phyloP scores from a whole-genome alignment of 306 rosid species.

The Canavalia gladiata region DNA sequence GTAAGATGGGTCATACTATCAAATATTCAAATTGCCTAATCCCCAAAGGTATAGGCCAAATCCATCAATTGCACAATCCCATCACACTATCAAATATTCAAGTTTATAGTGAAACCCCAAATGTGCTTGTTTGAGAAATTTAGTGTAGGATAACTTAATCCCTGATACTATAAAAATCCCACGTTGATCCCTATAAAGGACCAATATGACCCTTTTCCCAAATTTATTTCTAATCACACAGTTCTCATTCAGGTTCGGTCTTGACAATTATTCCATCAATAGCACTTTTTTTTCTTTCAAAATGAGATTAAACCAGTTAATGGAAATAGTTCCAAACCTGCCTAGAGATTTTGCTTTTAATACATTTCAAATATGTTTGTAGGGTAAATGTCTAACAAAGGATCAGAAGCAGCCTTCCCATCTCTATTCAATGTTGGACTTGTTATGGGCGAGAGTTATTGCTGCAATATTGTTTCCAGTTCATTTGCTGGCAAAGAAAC shows the following conservation, averaged over 20 bases:
- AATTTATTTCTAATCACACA: not conserved
- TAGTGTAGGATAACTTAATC: not conserved
- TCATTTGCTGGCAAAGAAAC: constrained; percentile 80
- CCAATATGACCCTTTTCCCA: not conserved
- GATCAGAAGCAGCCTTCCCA: constrained; percentile 66
- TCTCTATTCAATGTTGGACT: constrained; percentile 69
- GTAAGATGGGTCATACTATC: not conserved
- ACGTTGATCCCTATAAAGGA: not conserved
- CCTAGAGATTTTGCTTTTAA: constrained; percentile 32
- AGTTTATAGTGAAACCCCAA: not conserved
- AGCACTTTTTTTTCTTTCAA: not conserved
- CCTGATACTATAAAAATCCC: not conserved
- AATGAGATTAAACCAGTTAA: constrained; percentile 1
- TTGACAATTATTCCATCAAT: constrained; percentile 14
- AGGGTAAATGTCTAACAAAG: constrained; percentile 84
- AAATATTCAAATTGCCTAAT: no score
- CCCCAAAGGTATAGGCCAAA: constrained; percentile 7
- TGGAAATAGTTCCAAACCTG: not conserved
- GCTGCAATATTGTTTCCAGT: constrained; percentile 78
- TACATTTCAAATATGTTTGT: constrained; percentile 43
- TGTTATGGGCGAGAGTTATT: constrained; percentile 81
- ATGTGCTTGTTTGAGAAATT: not conserved
- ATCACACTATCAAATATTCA: not conserved
- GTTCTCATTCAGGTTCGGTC: not conserved
- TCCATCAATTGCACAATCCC: constrained; percentile 17